Conservation (phyloP, 2,329 filamentous ascomycete genomes). For the Colletotrichum sp. region DNA sequence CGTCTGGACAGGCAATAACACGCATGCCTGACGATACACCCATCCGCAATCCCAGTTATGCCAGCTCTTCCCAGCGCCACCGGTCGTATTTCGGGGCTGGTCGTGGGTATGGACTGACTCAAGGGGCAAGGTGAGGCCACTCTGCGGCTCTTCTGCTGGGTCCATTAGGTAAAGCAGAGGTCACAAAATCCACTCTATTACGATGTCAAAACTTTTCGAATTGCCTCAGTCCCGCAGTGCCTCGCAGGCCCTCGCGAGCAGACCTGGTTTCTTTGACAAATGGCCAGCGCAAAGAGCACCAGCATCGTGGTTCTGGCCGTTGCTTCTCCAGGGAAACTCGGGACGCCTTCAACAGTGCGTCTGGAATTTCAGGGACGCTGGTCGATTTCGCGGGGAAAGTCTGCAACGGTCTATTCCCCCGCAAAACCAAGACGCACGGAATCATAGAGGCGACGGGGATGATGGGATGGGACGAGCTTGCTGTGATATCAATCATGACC, state of each 20-base stretch:
- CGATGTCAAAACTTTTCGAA: constrained; percentile 14
- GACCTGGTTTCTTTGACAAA: constrained; percentile 16
- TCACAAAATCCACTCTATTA: constrained; percentile 21
- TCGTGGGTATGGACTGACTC: constrained; percentile 17
- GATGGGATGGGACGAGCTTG: not conserved
- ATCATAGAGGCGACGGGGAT: constrained; percentile 1
- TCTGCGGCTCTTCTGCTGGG: constrained; percentile 17
- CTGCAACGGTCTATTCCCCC: constrained; percentile 18
- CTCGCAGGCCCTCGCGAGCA: not conserved
- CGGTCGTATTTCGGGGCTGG: constrained; percentile 19
- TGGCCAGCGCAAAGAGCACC: not conserved
- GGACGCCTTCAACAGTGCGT: not conserved
- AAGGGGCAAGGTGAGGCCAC: constrained; percentile 17
- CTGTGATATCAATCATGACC: not conserved
- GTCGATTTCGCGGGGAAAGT: constrained; percentile 18
- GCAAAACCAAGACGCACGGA: constrained; percentile 15
- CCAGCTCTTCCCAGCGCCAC: not conserved
- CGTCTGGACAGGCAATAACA: not conserved
- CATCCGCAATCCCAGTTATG: not conserved
- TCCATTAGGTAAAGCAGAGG: constrained; percentile 12
- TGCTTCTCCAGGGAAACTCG: not conserved
- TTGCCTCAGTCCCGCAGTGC: constrained; percentile 12
- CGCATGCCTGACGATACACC: not conserved
- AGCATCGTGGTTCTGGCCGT: not conserved
- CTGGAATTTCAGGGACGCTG: constrained; percentile 11